Evolutionary conservation across 208 protist genomes (phyloP), one percentile per base, ranked within the genome.

Genomic region (Wallacemonas collosoma): DNA sequence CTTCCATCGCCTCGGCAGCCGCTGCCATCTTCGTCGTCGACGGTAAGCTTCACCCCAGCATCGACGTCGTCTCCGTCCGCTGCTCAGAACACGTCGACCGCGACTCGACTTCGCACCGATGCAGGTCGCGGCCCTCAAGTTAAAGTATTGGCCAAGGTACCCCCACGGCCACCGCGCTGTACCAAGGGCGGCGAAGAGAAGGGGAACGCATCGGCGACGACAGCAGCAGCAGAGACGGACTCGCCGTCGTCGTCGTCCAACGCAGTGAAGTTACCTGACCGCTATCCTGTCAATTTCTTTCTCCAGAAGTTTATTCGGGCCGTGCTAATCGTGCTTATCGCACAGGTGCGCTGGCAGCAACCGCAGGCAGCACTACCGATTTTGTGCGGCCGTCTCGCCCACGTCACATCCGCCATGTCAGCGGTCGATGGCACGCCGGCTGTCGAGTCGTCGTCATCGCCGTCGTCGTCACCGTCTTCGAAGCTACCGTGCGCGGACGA

Each of bases 261-360:
- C 64, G 50, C 67, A 9, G 38, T 38, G 41, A 71, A 40, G 35
- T 12, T 45, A 35, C 44, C 51, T 11, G 40, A 48, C n/a, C 70
- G 64, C 38, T 64, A 78, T 6, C 57, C 76, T 44, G 73, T 76
- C 11, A 53, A 69, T 35, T 81, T 80, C 44, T 90, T 93, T 60
- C 36, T 91, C 0, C 77, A 80, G 14, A 76, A 77, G 48, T 93
- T 91, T 41, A 66, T 88, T 51, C 85, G 83, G 4, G 83, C 83
- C 9, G 75, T 86, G 17, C 48, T 93, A 17, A 58, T 93, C 50
- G 72, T 86, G n/a, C 68, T 89, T 1, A 61, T 84, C 12, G 83
- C 85, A 6, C 82, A 90, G 70, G 72, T 91, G 9, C 77, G 79
- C 8, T 73, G 80, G 55, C 66, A 71, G 26, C 80, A 80, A 41